Evolutionary conservation across 306 rosid genomes (phyloP), one percentile per base, ranked within the genome.

Genomic region (Trichosanthes cucumerina): DNA sequence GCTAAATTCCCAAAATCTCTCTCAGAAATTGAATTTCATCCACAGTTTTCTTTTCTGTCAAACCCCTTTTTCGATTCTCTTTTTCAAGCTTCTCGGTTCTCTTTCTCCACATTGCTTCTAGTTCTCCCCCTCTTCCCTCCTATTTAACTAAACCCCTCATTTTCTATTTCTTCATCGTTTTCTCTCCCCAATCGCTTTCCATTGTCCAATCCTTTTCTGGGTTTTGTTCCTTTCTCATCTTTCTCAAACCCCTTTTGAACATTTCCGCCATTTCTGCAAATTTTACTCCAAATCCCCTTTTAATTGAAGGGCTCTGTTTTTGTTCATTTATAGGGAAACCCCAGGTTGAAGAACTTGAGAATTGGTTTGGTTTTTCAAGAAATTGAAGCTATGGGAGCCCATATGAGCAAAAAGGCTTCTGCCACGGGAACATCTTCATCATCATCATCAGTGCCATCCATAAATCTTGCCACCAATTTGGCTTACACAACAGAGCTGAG

Each of bases 381-480:
- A 73, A 15, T 62, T 71, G 63, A 79, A 81, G 90, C 78, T 70
- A 95, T 95, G 98, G 98, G 98, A 65, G 71, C 83, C 86, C 90
- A 88, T 82, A 70, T 88, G 84, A 92, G 96, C 97, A 92, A 89
- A 85, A 95, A 82, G 85, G 36, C 41, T 66, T 19, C 65, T 58
- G 15, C 65, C 4, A 50, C 56, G 24, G 89, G 80, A 64, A 89
- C 84, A 68, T 44, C n/a, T n/a, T n/a, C 49, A 1, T 62, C 89
- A 0, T 80, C 84, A 73, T 44, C 50, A 44, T 62, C 90, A 0
- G 81, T 96, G 0, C 57, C 88, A 38, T 74, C 93, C 13, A 58
- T 81, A 33, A 87, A 86, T 43, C 31, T 86, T 44, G 53, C 65
- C 69, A 43, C 86, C 0, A 85, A 86, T 60, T 64, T 87, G 69